Percentiles rank a stretch among this genome's conserved stretches.
These are phyloP conservation scores for Melampsora larici-populina DNA, from an alignment of 1,284 basidiomycete species.

Conservation along the genomic window DNA sequence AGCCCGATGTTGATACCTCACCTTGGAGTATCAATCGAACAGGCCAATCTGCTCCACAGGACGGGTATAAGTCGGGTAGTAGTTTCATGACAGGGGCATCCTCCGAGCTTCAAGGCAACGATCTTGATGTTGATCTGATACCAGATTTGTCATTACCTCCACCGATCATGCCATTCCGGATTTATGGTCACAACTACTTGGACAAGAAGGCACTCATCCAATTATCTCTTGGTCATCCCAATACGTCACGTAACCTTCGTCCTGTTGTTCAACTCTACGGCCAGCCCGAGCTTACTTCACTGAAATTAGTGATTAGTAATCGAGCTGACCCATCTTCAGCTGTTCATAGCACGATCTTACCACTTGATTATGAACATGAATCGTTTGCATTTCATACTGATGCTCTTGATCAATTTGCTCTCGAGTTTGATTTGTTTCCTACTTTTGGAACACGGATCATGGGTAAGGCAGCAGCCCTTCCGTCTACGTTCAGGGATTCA, in stretches of 20 bases:
- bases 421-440: constrained; percentile 94
- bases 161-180: constrained; percentile 82
- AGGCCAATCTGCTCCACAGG: neutral
- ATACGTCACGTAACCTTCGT: constrained; percentile 39
- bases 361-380: constrained; percentile 73
- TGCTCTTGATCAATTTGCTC: constrained; percentile 67
- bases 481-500: constrained; percentile 67
- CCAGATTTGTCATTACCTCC: constrained; percentile 91
- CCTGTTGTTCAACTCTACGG: constrained; percentile 56
- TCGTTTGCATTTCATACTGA: constrained; percentile 85
- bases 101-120: constrained; percentile 45
- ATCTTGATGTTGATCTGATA: constrained; percentile 70
- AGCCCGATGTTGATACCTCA: neutral
- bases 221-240: constrained; percentile 72
- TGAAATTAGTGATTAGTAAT: constrained; percentile 90
- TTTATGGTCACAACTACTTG: constrained; percentile 58
- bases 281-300: constrained; percentile 61
- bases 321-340: constrained; percentile 75
- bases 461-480: constrained; percentile 82
- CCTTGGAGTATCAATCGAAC: neutral
- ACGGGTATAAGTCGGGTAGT: constrained; percentile 8
- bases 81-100: constrained; percentile 26
- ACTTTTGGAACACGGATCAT: constrained; percentile 98
- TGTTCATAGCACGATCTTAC: constrained; percentile 81
- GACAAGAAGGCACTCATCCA: constrained; percentile 85